phyloP scores from a whole-genome alignment of 2,329 filamentous ascomycete species.

The Pseudocercospora fuligena region DNA sequence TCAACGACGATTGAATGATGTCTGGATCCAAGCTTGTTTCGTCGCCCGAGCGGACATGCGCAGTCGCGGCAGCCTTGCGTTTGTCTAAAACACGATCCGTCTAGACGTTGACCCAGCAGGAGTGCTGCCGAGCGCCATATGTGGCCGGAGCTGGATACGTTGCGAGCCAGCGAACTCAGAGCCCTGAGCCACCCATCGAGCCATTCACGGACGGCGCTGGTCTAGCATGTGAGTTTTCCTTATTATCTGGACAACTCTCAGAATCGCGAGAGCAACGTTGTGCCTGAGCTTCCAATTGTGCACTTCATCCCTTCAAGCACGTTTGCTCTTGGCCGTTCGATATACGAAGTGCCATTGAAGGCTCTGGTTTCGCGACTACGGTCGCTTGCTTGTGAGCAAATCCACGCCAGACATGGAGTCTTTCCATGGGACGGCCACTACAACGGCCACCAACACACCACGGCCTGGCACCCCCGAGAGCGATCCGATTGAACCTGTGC shows the following conservation, averaged over 20 bases:
- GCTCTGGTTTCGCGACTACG: neutral
- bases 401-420: conserved; percentile 31
- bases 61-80: conserved; percentile 16
- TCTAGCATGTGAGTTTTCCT: conserved; percentile 1
- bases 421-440: conserved; percentile 36
- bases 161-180: conserved; percentile 21
- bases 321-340: neutral
- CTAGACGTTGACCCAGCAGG: neutral
- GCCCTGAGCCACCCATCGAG: neutral
- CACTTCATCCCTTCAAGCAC: neutral
- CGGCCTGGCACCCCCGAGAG: conserved; percentile 45
- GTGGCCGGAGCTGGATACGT: conserved; percentile 8
- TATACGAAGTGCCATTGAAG: neutral
- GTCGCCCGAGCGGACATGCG: neutral
- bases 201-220: neutral
- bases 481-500: conserved; percentile 39
- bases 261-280: neutral
- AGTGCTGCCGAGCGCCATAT: conserved; percentile 9
- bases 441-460: conserved; percentile 42
- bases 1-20: conserved; percentile 12
- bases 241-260: conserved; percentile 3
- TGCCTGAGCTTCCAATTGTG: no score
- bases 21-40: conserved; percentile 8
- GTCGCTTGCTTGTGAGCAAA: neutral
- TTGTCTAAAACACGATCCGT: conserved; percentile 8